Evolutionary conservation across 2,329 filamentous ascomycete species (phyloP).

Genomic region (Stenocarpella maydis): DNA sequence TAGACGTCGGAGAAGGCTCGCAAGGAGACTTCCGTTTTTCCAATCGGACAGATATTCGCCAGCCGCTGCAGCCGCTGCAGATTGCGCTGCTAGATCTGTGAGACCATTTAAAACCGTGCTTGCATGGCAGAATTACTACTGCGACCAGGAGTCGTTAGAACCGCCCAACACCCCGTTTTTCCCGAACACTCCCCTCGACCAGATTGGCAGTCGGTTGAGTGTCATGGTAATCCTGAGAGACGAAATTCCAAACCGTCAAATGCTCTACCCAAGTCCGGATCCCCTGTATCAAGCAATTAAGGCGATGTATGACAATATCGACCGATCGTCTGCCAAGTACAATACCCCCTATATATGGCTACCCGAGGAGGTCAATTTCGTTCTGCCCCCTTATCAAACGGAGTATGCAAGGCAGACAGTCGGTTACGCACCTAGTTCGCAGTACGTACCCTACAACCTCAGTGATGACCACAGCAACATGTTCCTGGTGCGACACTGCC

Average conservation of each 20-base stretch:
- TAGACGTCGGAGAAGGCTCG: background rate
- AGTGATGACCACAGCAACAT: background rate
- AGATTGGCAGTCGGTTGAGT: background rate
- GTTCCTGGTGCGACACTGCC: background rate
- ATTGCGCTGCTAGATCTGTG: background rate
- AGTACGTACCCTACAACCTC: background rate
- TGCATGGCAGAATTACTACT: background rate
- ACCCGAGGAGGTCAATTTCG: background rate
- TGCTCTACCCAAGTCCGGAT: background rate
- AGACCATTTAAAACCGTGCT: background rate
- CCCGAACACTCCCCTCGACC: no score
- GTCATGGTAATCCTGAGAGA: background rate
- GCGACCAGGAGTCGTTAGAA: background rate
- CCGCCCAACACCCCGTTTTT: background rate
- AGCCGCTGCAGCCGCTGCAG: background rate
- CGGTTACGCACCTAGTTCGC: background rate
- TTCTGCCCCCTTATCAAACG: conserved; percentile 1
- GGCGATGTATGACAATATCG: conserved; percentile 2
- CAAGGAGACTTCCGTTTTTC: background rate
- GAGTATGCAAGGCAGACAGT: background rate
- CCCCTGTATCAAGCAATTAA: background rate
- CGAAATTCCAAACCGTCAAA: background rate
- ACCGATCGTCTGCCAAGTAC: background rate
- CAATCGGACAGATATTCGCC: background rate
- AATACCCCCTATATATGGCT: background rate